Evolutionary conservation across 306 rosid genomes (phyloP).

Genomic region (Dicorynia guianensis): DNA sequence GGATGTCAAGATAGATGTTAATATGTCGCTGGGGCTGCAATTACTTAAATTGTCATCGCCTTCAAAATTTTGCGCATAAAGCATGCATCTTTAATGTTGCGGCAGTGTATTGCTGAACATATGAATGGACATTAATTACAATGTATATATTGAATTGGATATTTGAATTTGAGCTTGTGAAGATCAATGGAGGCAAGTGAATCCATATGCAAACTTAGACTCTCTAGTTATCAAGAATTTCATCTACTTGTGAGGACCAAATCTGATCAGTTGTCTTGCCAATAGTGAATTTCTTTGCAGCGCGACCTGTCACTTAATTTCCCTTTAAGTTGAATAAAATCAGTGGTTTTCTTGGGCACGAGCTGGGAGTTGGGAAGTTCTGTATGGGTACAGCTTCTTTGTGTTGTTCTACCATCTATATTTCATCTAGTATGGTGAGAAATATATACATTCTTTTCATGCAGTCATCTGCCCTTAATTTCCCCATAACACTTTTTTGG

Average conservation of each 20-base stretch:
- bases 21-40: background rate
- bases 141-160: background rate
- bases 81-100: background rate
- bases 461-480: background rate
- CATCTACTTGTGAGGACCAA: conserved; percentile 9
- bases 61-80: background rate
- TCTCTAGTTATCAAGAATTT: conserved; percentile 8
- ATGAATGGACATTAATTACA: too few relatives aligned
- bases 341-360: too few relatives aligned
- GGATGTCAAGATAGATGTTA: background rate
- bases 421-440: conserved; percentile 20
- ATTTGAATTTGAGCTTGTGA: conserved; percentile 22
- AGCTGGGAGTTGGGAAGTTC: too few relatives aligned
- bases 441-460: background rate
- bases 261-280: conserved; percentile 11
- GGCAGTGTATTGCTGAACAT: background rate
- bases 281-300: background rate
- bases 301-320: conserved; percentile 7
- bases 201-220: background rate
- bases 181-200: background rate
- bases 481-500: background rate
- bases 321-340: background rate
- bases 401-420: conserved; percentile 9
- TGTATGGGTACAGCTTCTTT: background rate
- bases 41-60: conserved; percentile 16